Evolutionary conservation across 768 basidiomycete species (phyloP).

Genomic region (Phylloporus scabripes): DNA sequence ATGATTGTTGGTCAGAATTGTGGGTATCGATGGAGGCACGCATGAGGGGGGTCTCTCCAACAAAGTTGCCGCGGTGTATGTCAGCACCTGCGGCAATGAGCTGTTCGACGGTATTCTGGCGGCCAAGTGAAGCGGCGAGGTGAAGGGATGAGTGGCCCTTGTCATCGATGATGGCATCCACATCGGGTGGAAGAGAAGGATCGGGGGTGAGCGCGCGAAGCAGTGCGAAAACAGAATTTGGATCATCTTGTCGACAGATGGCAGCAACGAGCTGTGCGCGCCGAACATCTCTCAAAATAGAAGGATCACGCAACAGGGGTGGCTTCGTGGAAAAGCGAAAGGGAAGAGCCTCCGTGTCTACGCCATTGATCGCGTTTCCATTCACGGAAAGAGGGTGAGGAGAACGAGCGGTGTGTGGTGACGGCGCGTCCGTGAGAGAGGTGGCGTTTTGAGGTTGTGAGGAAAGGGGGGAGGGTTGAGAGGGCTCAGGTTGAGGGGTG

Average conservation of each 20-base stretch:
- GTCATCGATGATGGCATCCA: conserved; percentile 88
- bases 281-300: conserved; percentile 46
- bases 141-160: conserved; percentile 94
- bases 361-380: conserved; percentile 38
- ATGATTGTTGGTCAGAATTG: conserved; percentile 73
- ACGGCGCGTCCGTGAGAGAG: conserved; percentile 29
- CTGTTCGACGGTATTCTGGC: conserved; percentile 58
- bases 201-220: conserved; percentile 58
- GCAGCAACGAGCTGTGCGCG: conserved; percentile 58
- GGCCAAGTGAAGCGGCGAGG: conserved; percentile 82
- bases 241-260: conserved; percentile 68
- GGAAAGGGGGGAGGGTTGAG: conserved; percentile 13
- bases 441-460: conserved; percentile 26
- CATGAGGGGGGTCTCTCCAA: conserved; percentile 92
- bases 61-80: conserved; percentile 83
- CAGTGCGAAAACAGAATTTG: conserved; percentile 52
- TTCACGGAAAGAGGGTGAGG: conserved; percentile 44
- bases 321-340: conserved; percentile 70
- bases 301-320: conserved; percentile 48
- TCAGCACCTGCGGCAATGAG: conserved; percentile 80
- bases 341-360: conserved; percentile 41
- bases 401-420: conserved; percentile 38
- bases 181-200: conserved; percentile 39
- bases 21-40: conserved; percentile 88
- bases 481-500: conserved; percentile 31